phyloP scores from a whole-genome alignment of 2,329 filamentous ascomycete species.

The Fusarium sp. region DNA sequence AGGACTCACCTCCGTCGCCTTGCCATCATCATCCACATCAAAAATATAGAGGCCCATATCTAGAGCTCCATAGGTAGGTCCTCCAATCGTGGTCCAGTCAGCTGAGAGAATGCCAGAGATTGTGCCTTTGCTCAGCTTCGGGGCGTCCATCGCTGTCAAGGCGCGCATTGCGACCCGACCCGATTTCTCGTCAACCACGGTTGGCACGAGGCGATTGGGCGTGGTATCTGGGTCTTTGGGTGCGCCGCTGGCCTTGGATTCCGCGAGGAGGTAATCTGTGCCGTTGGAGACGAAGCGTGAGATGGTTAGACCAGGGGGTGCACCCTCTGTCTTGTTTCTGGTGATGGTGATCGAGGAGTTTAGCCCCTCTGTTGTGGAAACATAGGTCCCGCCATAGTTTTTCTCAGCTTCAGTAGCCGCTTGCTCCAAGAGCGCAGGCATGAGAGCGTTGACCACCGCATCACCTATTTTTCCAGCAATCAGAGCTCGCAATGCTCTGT shows the following conservation, averaged over 20 bases:
- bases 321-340: conserved; percentile 20
- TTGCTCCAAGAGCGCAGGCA: conserved; percentile 21
- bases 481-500: background rate
- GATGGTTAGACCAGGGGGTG: conserved; percentile 10
- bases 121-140: background rate
- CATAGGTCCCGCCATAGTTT: conserved; percentile 25
- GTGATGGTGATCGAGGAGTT: conserved; percentile 22
- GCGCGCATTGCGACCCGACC: background rate
- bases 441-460: conserved; percentile 3
- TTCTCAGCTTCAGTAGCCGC: conserved; percentile 17
- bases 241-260: background rate
- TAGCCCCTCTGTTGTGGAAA: conserved; percentile 2
- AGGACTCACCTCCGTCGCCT: background rate
- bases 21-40: conserved; percentile 1
- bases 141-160: background rate
- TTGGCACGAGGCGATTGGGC: background rate
- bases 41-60: background rate
- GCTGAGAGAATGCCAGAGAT: background rate
- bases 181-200: background rate
- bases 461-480: conserved; percentile 11
- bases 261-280: background rate
- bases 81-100: background rate
- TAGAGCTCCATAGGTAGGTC: background rate
- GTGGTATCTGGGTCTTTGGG: background rate
- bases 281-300: conserved; percentile 18